phyloP scores from a whole-genome alignment of 225 moss, liverwort and hornwort species.

The Polytrichum formosum region DNA sequence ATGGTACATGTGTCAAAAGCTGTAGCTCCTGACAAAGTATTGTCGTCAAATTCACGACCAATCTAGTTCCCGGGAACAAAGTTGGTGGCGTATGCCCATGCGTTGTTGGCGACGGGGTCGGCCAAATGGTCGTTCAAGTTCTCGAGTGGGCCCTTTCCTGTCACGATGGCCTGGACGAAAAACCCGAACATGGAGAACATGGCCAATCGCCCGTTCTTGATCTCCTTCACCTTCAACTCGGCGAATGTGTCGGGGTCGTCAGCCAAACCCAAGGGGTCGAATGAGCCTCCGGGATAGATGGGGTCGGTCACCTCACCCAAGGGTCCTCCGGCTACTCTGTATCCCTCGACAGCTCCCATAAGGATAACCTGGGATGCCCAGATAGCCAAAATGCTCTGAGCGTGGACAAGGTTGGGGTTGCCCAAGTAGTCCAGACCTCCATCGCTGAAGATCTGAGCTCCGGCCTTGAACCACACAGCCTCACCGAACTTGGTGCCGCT shows the following conservation, averaged over 20 bases:
- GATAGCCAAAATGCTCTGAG: constrained; percentile 25
- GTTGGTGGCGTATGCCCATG: constrained; percentile 28
- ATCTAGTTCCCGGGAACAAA: constrained; percentile 22
- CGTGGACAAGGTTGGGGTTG: constrained; percentile 24
- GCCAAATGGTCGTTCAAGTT: constrained; percentile 49
- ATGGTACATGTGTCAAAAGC: too few species aligned
- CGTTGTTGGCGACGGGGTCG: constrained; percentile 30
- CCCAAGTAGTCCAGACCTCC: constrained; percentile 53
- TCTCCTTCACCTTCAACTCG: constrained; percentile 50
- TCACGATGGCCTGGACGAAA: constrained; percentile 46
- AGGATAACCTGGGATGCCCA: constrained; percentile 18
- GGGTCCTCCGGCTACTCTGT: constrained; percentile 23
- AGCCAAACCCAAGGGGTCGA: constrained; percentile 49
- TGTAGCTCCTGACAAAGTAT: too few species aligned
- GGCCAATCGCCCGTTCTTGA: constrained; percentile 48
- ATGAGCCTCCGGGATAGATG: constrained; percentile 47
- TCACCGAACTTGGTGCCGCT: too few species aligned
- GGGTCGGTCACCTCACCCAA: constrained; percentile 49
- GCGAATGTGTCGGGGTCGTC: constrained; percentile 62
- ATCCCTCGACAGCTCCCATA: constrained; percentile 19
- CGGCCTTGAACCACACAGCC: constrained; percentile 67
- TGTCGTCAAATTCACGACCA: too few species aligned
- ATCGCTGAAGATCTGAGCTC: constrained; percentile 40
- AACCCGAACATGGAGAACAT: constrained; percentile 47
- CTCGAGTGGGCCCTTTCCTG: constrained; percentile 46